Percentiles rank a stretch among this genome's conserved stretches.
These are phyloP conservation scores for Asterella californica DNA, from an alignment of 225 moss, liverwort and hornwort species.

Conservation along the genomic window DNA sequence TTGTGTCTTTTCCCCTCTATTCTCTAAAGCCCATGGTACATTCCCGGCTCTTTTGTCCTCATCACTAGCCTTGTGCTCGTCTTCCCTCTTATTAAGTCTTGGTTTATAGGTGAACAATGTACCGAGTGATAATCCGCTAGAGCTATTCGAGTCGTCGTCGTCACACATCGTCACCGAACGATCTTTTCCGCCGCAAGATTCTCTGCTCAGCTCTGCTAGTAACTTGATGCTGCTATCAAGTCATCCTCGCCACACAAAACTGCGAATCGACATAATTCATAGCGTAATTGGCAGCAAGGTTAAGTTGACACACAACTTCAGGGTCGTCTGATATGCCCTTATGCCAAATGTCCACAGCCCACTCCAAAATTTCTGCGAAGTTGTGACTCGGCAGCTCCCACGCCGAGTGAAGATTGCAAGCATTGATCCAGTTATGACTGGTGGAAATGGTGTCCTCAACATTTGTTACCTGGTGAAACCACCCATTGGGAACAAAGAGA, in stretches of 20 bases:
- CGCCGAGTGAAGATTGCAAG: conserved; percentile 31
- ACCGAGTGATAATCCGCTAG: too few species aligned
- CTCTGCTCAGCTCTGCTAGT: background rate
- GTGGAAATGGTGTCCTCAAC: conserved; percentile 36
- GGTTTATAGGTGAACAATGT: too few species aligned
- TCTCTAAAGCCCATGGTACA: too few species aligned
- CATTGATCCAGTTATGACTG: conserved; percentile 41
- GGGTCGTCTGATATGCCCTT: conserved; percentile 26
- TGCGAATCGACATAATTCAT: conserved; percentile 17
- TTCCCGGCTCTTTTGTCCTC: too few species aligned
- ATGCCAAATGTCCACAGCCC: conserved; percentile 35
- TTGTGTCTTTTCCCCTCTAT: too few species aligned
- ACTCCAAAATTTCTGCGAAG: conserved; percentile 23
- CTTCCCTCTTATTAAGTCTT: too few species aligned
- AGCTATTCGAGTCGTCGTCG: background rate
- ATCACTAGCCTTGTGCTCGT: too few species aligned
- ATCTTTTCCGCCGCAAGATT: too few species aligned
- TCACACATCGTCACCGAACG: too few species aligned
- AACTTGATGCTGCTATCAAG: conserved; percentile 6
- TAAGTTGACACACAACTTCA: conserved; percentile 28
- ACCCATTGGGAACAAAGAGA: conserved; percentile 37
- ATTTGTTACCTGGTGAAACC: conserved; percentile 37
- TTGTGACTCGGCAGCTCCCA: conserved; percentile 28
- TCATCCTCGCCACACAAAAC: conserved; percentile 15
- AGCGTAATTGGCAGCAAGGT: conserved; percentile 32